Evolutionary conservation across 805 yeast species (phyloP).

Genomic region (Blastobotrys muscicola): DNA sequence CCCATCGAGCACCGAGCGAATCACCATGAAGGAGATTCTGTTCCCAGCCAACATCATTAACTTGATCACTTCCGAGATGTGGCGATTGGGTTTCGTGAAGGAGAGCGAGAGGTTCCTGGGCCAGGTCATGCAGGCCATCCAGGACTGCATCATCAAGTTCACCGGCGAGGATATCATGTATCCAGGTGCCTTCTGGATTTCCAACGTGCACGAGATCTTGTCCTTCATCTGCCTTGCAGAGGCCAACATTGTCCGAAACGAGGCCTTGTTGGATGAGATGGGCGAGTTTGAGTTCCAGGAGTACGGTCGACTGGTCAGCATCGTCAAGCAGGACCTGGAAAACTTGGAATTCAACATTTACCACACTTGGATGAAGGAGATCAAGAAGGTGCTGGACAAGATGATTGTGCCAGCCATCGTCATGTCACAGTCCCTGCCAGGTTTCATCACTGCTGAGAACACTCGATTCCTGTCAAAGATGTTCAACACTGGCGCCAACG

Average conservation of each 20-base stretch:
- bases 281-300: constrained; percentile 84
- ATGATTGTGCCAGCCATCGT: constrained; percentile 94
- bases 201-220: constrained; percentile 90
- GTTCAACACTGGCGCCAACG: constrained; percentile 52
- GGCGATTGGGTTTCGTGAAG: constrained; percentile 90
- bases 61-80: constrained; percentile 89
- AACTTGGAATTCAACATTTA: constrained; percentile 87
- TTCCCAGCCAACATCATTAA: constrained; percentile 95
- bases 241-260: constrained; percentile 79
- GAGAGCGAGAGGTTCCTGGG: constrained; percentile 89
- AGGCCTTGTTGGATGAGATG: constrained; percentile 70
- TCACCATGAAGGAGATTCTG: constrained; percentile 80
- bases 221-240: constrained; percentile 94
- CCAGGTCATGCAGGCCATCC: constrained; percentile 78
- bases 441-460: constrained; percentile 80
- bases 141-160: constrained; percentile 66
- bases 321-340: constrained; percentile 90
- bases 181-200: constrained; percentile 95
- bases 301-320: constrained; percentile 78
- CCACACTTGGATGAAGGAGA: constrained; percentile 93
- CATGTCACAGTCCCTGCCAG: constrained; percentile 89
- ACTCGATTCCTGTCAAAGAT: constrained; percentile 77
- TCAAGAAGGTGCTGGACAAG: constrained; percentile 83
- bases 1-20: constrained; percentile 72
- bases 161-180: constrained; percentile 81